A percentile compares a stretch with the other conserved stretches of the same genome.
Evolutionary conservation across 352 stramenopile genomes (phyloP).

Genomic region (Phytophthora kernoviae): DNA sequence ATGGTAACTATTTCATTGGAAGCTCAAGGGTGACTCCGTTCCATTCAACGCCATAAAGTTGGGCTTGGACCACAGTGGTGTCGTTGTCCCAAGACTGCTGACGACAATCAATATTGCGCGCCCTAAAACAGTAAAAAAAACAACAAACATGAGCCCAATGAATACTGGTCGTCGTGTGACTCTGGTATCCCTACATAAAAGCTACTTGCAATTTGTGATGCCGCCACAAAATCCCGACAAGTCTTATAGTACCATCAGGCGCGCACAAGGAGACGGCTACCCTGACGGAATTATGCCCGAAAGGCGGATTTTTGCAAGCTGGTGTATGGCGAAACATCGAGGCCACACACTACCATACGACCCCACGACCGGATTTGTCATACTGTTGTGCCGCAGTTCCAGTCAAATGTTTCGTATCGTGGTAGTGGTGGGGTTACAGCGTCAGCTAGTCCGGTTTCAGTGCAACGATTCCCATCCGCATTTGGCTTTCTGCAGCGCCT

Average conservation of each 20-base stretch:
- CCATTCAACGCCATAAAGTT: not conserved
- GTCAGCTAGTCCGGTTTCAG: too few relatives aligned
- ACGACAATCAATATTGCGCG: too few relatives aligned
- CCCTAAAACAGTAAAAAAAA: too few relatives aligned
- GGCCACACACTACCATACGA: slow-evolving; percentile 15
- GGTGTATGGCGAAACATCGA: slow-evolving; percentile 22
- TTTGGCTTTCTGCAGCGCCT: slow-evolving; percentile 23
- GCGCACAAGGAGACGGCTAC: slow-evolving; percentile 6
- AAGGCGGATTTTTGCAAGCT: slow-evolving; percentile 9
- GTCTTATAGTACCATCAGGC: slow-evolving; percentile 5
- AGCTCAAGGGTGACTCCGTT: slow-evolving; percentile 1
- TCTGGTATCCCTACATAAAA: too few relatives aligned
- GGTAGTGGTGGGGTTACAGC: too few relatives aligned
- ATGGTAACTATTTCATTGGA: slow-evolving; percentile 18
- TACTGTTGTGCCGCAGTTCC: slow-evolving; percentile 23
- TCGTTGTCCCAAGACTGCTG: too few relatives aligned
- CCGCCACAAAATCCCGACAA: slow-evolving; percentile 16
- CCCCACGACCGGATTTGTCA: slow-evolving; percentile 12
- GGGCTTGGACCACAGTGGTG: too few relatives aligned
- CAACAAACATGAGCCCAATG: too few relatives aligned
- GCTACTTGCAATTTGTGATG: slow-evolving; percentile 18
- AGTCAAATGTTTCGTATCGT: too few relatives aligned
- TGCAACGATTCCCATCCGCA: slow-evolving; percentile 37
- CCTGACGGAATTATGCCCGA: slow-evolving; percentile 2
- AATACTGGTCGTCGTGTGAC: too few relatives aligned